phyloP scores from a whole-genome alignment of 2,329 filamentous ascomycete species.

The Claviceps capensis region DNA sequence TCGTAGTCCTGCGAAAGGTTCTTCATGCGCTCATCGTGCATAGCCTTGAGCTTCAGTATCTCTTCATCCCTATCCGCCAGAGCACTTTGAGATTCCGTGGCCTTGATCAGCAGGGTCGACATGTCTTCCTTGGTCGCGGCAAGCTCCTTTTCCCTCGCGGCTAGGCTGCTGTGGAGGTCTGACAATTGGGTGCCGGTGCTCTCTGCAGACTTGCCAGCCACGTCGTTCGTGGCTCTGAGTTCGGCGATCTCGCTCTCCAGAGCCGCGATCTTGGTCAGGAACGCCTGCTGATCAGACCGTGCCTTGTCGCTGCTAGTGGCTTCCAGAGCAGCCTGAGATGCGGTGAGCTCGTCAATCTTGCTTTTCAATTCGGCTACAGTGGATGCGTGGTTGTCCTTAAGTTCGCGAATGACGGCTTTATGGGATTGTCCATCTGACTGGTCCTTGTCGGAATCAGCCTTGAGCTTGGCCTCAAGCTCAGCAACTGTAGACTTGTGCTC shows the following conservation, averaged over 20 bases:
- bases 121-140: slow-evolving; percentile 26
- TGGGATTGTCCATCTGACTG: slow-evolving; percentile 31
- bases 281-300: slow-evolving; percentile 31
- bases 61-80: slow-evolving; percentile 33
- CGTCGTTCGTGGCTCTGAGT: slow-evolving; percentile 33
- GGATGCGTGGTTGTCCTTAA: slow-evolving; percentile 36
- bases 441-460: slow-evolving; percentile 33
- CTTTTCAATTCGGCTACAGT: slow-evolving; percentile 35
- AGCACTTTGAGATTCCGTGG: slow-evolving; percentile 33
- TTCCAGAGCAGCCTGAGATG: slow-evolving; percentile 32
- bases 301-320: slow-evolving; percentile 30
- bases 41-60: slow-evolving; percentile 37
- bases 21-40: slow-evolving; percentile 44
- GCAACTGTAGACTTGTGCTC: slow-evolving; percentile 35
- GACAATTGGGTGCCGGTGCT: slow-evolving; percentile 24
- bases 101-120: slow-evolving; percentile 32
- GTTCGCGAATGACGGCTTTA: slow-evolving; percentile 34
- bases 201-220: slow-evolving; percentile 31
- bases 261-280: slow-evolving; percentile 29
- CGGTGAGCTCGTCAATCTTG: slow-evolving; percentile 39
- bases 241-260: slow-evolving; percentile 39
- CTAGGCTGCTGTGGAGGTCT: slow-evolving; percentile 25
- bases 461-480: slow-evolving; percentile 39
- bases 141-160: slow-evolving; percentile 32
- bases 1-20: slow-evolving; percentile 48